Evolutionary conservation across 208 protist genomes (phyloP), one percentile per base, ranked within the genome.

Genomic region (Trypanosoma theileri): DNA sequence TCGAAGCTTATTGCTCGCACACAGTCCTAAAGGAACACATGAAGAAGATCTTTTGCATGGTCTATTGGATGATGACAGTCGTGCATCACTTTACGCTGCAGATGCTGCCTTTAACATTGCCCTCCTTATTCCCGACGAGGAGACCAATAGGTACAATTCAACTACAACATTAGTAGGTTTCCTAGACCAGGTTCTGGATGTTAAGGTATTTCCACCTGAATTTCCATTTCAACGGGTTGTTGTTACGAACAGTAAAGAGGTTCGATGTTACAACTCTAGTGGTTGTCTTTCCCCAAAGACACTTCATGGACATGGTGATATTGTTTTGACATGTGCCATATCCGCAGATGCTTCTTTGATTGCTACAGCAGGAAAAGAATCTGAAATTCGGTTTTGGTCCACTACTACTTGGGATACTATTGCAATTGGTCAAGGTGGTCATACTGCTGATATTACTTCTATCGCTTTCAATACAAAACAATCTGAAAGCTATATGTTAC

Each of bases 211-310:
- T 56, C 85, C 82, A 46, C 81, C 78, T 12, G 73, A 65, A 51
- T 60, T 46, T 41, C 59, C 28, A 41, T 82, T 73, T 68, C 72
- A 88, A 26, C 85, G 85, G 22, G 65, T 89, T 9, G 73, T 95
- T 17, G 88, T 95, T 50, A 95, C 80, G 53, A 97, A 97, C 74
- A 94, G 86, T 72, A 90, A 88, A 44, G 88, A 92, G 19, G 86
- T 95, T n/a, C 78, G 82, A 17, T 84, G 93, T 45, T 95, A 88
- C 71, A 56, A 68, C 2, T 70, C 71, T 4, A 52, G 59, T 19
- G 84, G 78, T 4, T 90, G 85, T 59, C 75, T 94, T 55, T 93
- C 89, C 0, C 69, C 80, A 31, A 64, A 68, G 28, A 66, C 69
- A 24, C 83, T 97, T 54, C 79, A 77, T 51, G 93, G 91, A 1